These are phyloP conservation scores for Zygotorulaspora sp. DNA, from an alignment of 805 yeast genomes.

Conservation along the genomic window DNA sequence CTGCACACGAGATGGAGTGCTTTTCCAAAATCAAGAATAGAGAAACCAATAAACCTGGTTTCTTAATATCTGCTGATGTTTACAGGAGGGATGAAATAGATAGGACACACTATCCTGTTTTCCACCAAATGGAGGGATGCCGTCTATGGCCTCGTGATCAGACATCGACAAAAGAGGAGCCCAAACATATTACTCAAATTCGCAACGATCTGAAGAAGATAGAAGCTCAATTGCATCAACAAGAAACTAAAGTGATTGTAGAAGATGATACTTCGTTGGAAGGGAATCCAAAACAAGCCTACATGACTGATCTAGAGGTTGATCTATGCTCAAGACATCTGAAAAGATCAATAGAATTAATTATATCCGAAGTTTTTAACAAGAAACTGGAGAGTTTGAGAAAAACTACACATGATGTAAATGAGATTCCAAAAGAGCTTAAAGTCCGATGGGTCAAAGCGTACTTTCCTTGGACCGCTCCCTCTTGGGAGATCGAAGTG, in stretches of 20 bases:
- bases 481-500: constrained; percentile 97
- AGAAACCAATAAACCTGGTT: constrained; percentile 56
- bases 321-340: constrained; percentile 69
- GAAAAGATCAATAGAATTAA: constrained; percentile 77
- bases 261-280: constrained; percentile 62
- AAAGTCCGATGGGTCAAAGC: constrained; percentile 93
- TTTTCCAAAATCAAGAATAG: constrained; percentile 53
- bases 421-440: constrained; percentile 55
- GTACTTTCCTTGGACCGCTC: constrained; percentile 97
- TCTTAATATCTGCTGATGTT: constrained; percentile 91
- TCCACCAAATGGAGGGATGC: constrained; percentile 98
- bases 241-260: constrained; percentile 54
- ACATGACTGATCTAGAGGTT: constrained; percentile 67
- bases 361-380: constrained; percentile 78
- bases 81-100: constrained; percentile 94
- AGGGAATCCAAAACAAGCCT: constrained; percentile 74
- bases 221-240: constrained; percentile 42
- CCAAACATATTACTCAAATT: constrained; percentile 41
- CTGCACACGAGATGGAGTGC: constrained; percentile 93
- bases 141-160: constrained; percentile 66
- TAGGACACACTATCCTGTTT: constrained; percentile 92
- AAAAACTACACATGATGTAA: constrained; percentile 51
- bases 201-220: constrained; percentile 57
- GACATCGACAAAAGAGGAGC: constrained; percentile 20
- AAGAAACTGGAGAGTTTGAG: constrained; percentile 28